These are phyloP conservation scores for Eimeria sp. DNA, from an alignment of 169 alveolate species.

Conservation along the genomic window DNA sequence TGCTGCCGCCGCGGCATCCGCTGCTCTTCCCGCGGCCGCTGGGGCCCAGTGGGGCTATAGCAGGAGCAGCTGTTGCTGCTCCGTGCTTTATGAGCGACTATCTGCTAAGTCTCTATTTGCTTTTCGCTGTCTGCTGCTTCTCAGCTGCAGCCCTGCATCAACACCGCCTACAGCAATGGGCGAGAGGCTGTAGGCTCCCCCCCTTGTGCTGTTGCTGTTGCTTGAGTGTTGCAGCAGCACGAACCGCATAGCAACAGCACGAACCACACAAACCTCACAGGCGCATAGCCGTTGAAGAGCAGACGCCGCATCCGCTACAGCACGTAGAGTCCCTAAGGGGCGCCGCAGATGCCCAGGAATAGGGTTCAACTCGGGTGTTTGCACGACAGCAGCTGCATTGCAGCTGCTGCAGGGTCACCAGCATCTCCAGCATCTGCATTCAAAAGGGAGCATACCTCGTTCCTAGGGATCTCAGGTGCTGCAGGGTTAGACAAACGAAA, in stretches of 20 bases:
- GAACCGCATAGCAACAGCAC: background rate
- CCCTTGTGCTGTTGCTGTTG: background rate
- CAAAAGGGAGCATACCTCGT: background rate
- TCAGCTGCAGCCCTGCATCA: background rate
- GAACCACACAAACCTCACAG: slow-evolving; percentile 8
- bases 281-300: background rate
- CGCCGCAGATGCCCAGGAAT: slow-evolving; percentile 10
- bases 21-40: background rate
- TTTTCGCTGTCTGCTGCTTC: background rate
- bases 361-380: background rate
- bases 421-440: background rate
- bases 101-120: background rate
- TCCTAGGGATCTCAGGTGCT: background rate
- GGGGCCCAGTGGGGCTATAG: background rate
- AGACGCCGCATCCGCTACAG: background rate
- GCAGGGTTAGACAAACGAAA: background rate
- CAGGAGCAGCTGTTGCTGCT: background rate
- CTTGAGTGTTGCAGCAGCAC: slow-evolving; percentile 1
- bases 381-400: slow-evolving; percentile 30
- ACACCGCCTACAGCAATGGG: background rate
- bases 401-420: background rate
- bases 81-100: background rate
- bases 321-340: slow-evolving; percentile 17
- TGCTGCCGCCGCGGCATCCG: background rate
- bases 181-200: background rate